Evolutionary conservation across 2,329 filamentous ascomycete genomes (phyloP), one percentile per base, ranked within the genome.

Genomic region (Pleomassaria siparia): DNA sequence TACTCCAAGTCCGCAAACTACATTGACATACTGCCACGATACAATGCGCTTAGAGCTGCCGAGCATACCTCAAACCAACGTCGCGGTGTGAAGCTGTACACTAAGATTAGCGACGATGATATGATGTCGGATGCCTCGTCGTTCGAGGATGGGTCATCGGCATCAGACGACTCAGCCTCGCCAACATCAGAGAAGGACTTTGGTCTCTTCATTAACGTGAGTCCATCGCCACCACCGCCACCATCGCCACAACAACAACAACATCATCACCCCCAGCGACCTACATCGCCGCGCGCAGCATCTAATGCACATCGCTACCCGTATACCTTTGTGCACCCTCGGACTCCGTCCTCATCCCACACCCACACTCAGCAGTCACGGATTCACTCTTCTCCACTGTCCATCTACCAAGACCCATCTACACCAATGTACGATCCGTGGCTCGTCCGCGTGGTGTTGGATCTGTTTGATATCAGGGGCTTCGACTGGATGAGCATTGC

Each of bases 401-500:
- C 36, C 29, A 56, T 62, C 1, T 59, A 66, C 41, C 66, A 69
- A 43, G 67, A 69, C 32, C 43, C 55, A 1, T 48, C 44, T 10
- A 56, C 50, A 13, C 56, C 59, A 1, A 67, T 66, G 60, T 60
- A 63, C 40, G 63, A 65, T 30, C 67, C 67, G 12, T 70, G 62
- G 65, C 62, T 72, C 12, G 68, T 71, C 5, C 54, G 63, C 11
- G 58, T 66, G 7, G 68, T 72, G 12, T 60, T 72, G 9, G 64
- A 70, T 41, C 49, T 71, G 47, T 63, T 62, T 45, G 69, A 72
- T 45, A 59, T 64, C 7, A 52, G 63, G 3, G 55, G 64, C 0
- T 52, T 70, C n/a, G 62, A 64, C 43, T 72, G 69, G 69, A 70
- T 59, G 56, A 60, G 56, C n/a, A 69, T 72, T 39, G 63, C 65